Evolutionary conservation across 78 protist species (phyloP).

Genomic region (Mantamonas sphyraenae): DNA sequence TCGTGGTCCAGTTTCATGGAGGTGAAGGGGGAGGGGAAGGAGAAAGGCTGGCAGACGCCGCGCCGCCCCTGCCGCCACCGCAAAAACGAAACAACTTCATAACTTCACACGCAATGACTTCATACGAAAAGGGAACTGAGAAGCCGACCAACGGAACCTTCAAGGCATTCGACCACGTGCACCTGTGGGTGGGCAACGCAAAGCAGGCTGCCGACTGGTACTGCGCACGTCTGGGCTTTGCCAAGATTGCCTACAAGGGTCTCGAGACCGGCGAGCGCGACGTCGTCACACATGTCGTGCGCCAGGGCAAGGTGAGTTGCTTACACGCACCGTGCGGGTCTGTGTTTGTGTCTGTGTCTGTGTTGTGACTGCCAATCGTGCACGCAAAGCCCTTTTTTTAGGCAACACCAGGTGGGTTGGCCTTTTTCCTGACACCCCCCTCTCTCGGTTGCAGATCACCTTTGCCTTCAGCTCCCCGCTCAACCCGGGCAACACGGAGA

Average conservation of each 20-base stretch:
- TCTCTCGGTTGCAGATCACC: no score
- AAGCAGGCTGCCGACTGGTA: conserved; percentile 75
- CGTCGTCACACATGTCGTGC: conserved; percentile 65
- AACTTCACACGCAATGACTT: neutral
- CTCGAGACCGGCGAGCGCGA: conserved; percentile 79
- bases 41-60: neutral
- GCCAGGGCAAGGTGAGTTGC: conserved; percentile 1
- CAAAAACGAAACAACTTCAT: neutral
- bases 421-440: no score
- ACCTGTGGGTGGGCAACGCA: conserved; percentile 81
- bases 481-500: conserved; percentile 31
- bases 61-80: neutral
- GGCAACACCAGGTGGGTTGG: no score
- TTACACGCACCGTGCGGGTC: neutral
- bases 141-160: conserved; percentile 32
- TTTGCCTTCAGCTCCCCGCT: conserved; percentile 37
- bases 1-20: no score
- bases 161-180: conserved; percentile 53
- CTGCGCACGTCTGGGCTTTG: conserved; percentile 71
- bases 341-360: no score
- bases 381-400: no score
- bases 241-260: conserved; percentile 65
- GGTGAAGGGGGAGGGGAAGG: no score
- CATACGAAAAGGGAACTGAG: neutral
- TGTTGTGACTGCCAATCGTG: no score